These are phyloP conservation scores for Hibiscus syriacus DNA, from an alignment of 345 rosid species.

Conservation along the genomic window DNA sequence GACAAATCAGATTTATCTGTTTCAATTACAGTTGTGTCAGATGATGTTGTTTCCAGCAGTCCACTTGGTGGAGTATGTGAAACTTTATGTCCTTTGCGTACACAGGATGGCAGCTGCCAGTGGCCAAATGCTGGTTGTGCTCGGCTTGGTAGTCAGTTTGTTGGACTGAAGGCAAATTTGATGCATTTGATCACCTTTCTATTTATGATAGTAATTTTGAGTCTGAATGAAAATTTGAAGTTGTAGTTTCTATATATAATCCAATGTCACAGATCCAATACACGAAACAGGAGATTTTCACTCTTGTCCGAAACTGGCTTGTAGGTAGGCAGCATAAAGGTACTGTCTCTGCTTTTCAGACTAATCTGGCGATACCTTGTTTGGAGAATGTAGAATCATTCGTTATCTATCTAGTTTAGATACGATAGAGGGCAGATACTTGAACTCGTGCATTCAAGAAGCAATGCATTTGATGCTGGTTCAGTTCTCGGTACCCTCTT, in stretches of 20 bases:
- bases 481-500: neutral
- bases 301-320: too few species aligned
- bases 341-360: conserved; percentile 17
- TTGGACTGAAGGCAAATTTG: conserved; percentile 78
- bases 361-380: conserved; percentile 15
- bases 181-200: conserved; percentile 79
- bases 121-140: conserved; percentile 96
- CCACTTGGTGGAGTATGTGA: conserved; percentile 48
- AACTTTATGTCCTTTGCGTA: conserved; percentile 55
- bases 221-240: conserved; percentile 31
- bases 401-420: conserved; percentile 5
- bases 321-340: neutral
- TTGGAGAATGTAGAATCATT: conserved; percentile 22
- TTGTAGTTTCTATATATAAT: neutral
- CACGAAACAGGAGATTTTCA: neutral
- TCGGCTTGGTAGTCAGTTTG: conserved; percentile 66
- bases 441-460: conserved; percentile 3
- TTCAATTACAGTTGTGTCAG: conserved; percentile 44
- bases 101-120: conserved; percentile 68
- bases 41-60: conserved; percentile 35
- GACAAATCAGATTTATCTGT: conserved; percentile 58
- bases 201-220: conserved; percentile 67
- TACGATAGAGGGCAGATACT: neutral
- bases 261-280: neutral
- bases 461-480: neutral